Conservation (phyloP, 441 rosid genomes). For the Metrosideros polymorpha region DNA sequence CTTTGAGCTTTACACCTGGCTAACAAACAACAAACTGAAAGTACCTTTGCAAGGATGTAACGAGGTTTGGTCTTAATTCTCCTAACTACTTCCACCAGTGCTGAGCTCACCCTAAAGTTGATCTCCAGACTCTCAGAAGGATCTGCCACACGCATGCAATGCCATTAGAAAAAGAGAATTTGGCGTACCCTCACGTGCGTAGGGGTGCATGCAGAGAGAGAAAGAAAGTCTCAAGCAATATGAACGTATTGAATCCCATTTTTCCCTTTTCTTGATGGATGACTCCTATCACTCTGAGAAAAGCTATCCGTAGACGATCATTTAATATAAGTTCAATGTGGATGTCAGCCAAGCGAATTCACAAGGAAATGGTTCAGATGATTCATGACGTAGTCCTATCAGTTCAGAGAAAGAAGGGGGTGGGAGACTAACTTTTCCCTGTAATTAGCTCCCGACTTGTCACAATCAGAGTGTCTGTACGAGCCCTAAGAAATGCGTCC, state of each 20-base stretch:
- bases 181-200: background rate
- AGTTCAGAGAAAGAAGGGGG: background rate
- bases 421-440: constrained; percentile 58
- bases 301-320: background rate
- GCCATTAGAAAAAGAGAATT: background rate
- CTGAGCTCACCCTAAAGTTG: constrained; percentile 95
- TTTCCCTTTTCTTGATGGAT: background rate
- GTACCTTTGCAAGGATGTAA: constrained; percentile 93
- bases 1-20: background rate
- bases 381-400: background rate
- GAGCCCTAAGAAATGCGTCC: constrained; percentile 47
- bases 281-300: background rate
- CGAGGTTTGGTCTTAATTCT: constrained; percentile 77
- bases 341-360: background rate
- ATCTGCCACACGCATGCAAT: constrained; percentile 31
- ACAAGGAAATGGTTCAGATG: background rate
- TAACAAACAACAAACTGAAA: background rate
- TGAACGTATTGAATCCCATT: background rate
- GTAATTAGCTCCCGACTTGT: constrained; percentile 87
- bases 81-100: constrained; percentile 84
- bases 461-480: constrained; percentile 76
- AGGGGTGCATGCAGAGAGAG: background rate
- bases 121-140: constrained; percentile 90
- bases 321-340: background rate
- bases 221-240: background rate